Evolutionary conservation across 2,329 filamentous ascomycete genomes (phyloP).

Genomic region (Teratosphaeriaceae sp.): DNA sequence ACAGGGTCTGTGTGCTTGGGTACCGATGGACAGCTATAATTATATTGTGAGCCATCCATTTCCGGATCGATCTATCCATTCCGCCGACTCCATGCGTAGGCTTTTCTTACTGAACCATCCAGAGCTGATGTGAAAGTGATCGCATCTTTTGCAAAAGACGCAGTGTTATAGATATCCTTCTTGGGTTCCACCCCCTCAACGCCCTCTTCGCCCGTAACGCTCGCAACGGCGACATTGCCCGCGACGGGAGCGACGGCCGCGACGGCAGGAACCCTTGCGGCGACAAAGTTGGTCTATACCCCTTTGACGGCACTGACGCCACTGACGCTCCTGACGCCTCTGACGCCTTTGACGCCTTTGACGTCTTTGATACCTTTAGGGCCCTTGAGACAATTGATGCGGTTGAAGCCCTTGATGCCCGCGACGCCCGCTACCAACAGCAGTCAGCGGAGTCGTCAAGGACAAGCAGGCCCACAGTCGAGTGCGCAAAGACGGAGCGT

Average conservation of each 20-base stretch:
- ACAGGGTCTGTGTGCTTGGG: too few species aligned
- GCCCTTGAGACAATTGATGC: conserved; percentile 4
- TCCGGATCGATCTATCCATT: not conserved
- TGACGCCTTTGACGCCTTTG: too few species aligned
- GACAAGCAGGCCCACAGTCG: too few species aligned
- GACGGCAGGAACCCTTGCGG: too few species aligned
- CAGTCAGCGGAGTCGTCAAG: too few species aligned
- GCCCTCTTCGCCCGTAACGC: too few species aligned
- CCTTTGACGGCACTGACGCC: not conserved
- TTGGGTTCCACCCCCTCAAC: not conserved
- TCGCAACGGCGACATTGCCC: not conserved
- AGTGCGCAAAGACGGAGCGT: too few species aligned
- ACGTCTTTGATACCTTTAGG: too few species aligned
- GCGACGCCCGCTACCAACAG: too few species aligned
- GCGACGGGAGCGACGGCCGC: not conserved
- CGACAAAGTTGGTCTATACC: too few species aligned
- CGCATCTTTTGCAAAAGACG: not conserved
- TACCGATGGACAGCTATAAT: too few species aligned
- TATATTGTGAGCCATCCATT: not conserved
- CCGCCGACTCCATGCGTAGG: not conserved
- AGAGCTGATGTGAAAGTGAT: not conserved
- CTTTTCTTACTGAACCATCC: not conserved
- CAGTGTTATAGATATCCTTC: not conserved
- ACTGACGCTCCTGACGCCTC: not conserved
- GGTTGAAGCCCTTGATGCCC: conserved; percentile 3